Evolutionary conservation across 805 yeast genomes (phyloP), one percentile per base, ranked within the genome.

Genomic region (Yarrowia sp.): DNA sequence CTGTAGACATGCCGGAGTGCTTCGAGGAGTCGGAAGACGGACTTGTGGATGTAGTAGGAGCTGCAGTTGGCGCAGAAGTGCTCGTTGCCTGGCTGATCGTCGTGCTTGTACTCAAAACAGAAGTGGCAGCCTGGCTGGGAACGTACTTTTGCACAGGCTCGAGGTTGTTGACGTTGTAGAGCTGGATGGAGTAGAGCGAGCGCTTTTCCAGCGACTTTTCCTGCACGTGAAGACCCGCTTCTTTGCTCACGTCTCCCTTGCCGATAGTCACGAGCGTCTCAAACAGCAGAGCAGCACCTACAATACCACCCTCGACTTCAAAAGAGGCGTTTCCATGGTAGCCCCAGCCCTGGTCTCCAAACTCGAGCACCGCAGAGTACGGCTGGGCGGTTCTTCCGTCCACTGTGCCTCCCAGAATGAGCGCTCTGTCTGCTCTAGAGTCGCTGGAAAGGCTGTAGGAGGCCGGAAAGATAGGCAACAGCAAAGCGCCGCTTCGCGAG

Each of bases 221-320:
- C n/a, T 25, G 42, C 2, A 21, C 25, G 13, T 35, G 19, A 2
- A 38, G n/a, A 21, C 25, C 42, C 6, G 21, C 25, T 4, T 21
- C 4, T 4, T 39, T 18, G 4, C 8, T 6, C 13, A 13, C 18
- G 13, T 24, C 14, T 16, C 18, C 35, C 21, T 25, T 14, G 3
- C 47, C 47, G n/a, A 55, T 55, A n/a, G 61, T 55, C 1, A 55
- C 36, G 29, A 55, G 22, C 10, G 61, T 55, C 21, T 55, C 61
- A 16, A 55, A 55, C 25, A 55, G 13, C 9, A 31, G 10, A 3
- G 47, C 61, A 9, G 61, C 61, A 3, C 61, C 61, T 0, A 55
- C 18, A 19, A 55, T 31, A 1, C 47, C 38, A 0, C 38, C 47
- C 4, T 55, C 36, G 2, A 31, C 61, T 6, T 38, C 47, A 9